Conservation (phyloP, 2,329 filamentous ascomycete species). For the Sclerotinia sclerotiorum region DNA sequence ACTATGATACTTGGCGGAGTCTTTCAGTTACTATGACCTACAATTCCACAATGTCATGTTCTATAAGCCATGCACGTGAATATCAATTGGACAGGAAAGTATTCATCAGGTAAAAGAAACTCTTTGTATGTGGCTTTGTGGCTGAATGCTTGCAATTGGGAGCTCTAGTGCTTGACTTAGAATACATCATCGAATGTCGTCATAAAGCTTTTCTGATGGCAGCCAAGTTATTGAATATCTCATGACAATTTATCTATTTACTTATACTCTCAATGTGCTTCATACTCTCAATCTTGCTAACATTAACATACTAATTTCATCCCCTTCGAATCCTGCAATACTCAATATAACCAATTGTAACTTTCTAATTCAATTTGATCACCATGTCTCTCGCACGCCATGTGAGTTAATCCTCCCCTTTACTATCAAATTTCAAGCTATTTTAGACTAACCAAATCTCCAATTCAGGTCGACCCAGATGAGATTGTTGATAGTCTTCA, state of each 20-base stretch:
- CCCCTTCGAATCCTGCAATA: not conserved
- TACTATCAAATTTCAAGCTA: not conserved
- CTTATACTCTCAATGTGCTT: not conserved
- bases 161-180: not conserved
- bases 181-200: slow-evolving; percentile 1
- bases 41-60: slow-evolving; percentile 8
- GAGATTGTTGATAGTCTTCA: slow-evolving; percentile 55
- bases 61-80: not conserved
- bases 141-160: not conserved
- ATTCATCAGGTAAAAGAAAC: slow-evolving; percentile 10
- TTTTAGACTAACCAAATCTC: not conserved
- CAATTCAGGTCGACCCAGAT: slow-evolving; percentile 52
- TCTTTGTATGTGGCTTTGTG: not conserved
- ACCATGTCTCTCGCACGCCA: slow-evolving; percentile 53
- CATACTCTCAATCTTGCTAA: not conserved
- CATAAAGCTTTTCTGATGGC: not conserved
- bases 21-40: not conserved
- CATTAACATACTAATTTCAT: not conserved
- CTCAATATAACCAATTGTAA: not conserved
- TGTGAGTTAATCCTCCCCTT: slow-evolving; percentile 38
- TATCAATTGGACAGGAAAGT: not conserved
- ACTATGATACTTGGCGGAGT: slow-evolving; percentile 21
- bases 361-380: not conserved
- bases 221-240: not conserved
- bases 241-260: not conserved